Conservation (phyloP, 225 moss, liverwort and hornwort species). For the Pseudisothecium myosuroides region DNA sequence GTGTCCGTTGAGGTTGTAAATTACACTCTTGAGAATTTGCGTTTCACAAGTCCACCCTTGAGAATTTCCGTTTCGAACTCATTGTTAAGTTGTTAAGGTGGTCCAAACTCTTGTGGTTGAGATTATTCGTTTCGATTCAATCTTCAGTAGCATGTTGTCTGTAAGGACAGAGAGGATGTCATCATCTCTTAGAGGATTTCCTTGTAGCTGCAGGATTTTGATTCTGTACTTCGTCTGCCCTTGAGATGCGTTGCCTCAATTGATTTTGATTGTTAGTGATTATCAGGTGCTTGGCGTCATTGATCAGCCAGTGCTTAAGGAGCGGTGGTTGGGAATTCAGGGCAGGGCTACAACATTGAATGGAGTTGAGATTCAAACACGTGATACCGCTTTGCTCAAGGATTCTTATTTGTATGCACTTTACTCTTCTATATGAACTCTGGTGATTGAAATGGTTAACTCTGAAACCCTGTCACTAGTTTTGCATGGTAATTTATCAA, state of each 20-base stretch:
- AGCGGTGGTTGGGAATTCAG: conserved; percentile 80
- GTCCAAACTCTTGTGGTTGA: neutral
- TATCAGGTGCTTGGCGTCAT: conserved; percentile 82
- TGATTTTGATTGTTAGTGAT: neutral
- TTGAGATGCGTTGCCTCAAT: neutral
- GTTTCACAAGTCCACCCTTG: neutral
- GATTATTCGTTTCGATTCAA: neutral
- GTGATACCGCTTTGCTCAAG: conserved; percentile 44
- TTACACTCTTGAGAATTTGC: neutral
- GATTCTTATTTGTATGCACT: conserved; percentile 65
- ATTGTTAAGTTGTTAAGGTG: neutral
- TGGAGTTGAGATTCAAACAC: conserved; percentile 59
- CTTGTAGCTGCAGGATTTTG: neutral
- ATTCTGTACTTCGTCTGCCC: neutral
- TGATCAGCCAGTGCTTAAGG: conserved; percentile 78
- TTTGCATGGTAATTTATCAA: neutral
- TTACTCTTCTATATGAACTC: neutral
- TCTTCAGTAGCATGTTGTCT: neutral
- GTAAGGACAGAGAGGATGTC: neutral
- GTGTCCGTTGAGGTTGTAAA: neutral
- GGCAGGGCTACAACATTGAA: conserved; percentile 67
- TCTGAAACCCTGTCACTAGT: neutral
- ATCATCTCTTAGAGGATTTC: neutral
- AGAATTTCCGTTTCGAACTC: neutral
- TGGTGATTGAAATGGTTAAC: neutral